Evolutionary conservation across 2,329 filamentous ascomycete species (phyloP).

Genomic region (Colletotrichum destructivum): DNA sequence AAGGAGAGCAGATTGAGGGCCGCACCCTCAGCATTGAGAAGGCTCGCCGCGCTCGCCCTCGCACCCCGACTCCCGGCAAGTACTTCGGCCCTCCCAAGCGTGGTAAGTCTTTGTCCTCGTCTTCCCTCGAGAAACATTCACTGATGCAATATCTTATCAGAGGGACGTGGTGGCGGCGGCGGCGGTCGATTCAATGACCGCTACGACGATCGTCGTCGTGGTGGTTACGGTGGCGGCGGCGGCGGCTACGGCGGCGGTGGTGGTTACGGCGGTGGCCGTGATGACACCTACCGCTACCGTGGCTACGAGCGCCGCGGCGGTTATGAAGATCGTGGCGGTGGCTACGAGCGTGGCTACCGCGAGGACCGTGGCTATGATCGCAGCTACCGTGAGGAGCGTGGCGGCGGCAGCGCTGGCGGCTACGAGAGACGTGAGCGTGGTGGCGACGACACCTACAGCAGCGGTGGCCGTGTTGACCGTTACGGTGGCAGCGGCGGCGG

Average conservation of each 20-base stretch:
- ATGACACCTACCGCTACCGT: constrained; percentile 72
- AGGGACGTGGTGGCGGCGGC: constrained; percentile 63
- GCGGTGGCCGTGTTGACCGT: constrained; percentile 59
- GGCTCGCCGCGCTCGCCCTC: constrained; percentile 93
- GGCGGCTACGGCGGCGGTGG: constrained; percentile 55
- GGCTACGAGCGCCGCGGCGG: constrained; percentile 61
- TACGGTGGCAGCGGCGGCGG: constrained; percentile 58
- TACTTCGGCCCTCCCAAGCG: constrained; percentile 99
- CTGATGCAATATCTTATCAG: constrained; percentile 32
- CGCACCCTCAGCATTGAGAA: constrained; percentile 99
- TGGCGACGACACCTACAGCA: constrained; percentile 58
- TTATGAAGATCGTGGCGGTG: constrained; percentile 52
- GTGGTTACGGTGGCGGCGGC: constrained; percentile 66
- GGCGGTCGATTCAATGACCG: constrained; percentile 69
- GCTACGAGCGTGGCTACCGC: constrained; percentile 67
- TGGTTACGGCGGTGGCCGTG: constrained; percentile 62
- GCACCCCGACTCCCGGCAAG: constrained; percentile 97
- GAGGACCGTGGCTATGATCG: constrained; percentile 63
- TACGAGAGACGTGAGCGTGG: constrained; percentile 73
- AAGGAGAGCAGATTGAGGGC: constrained; percentile 95
- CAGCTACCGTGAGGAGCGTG: constrained; percentile 65
- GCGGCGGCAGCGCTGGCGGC: constrained; percentile 55
- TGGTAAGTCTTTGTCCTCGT: constrained; percentile 71
- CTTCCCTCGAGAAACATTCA: not conserved
- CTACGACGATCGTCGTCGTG: constrained; percentile 76